Evolutionary conservation across 176 grass and related monocot species (phyloP), one percentile per base, ranked within the genome.

Genomic region (Cenchrus purpureus): DNA sequence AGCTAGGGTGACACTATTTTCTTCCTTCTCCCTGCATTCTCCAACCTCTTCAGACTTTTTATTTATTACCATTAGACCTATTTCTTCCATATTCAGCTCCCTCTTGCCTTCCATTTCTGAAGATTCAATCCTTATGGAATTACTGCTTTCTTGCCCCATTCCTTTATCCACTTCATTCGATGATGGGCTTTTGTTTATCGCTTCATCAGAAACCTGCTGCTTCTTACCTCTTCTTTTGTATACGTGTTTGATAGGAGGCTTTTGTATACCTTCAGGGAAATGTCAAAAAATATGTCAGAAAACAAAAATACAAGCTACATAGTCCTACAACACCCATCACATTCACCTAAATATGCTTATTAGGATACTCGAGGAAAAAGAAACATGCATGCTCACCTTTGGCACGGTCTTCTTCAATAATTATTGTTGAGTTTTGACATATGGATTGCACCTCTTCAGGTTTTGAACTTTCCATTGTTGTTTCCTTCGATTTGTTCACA

Each of bases 221-320:
- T 69, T 76, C 32, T 85, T 79, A 75, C 11, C 10, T 58, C 42
- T 77, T 77, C 88, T 76, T 68, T 11, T 68, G 19, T 28, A 86
- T 31, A 81, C 77, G 69, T 53, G 40, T 61, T 51, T 89, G 12
- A 89, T 31, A 76, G 77, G 53, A 63, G 71, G 77, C 32, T 81
- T 85, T 61, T 14, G 9, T 65, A 71, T 77, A 77, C 46, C 72
- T 89, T 71, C 71, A 77, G 25, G 56, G 17, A 25, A 70, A 12
- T 63, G 22, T 70, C 8, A 81, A 66, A 58, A 44, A 67, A 60
- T 14, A 44, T 68, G 7, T 89, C 8, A 75, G 70, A 51, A 13
- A 77, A 34, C 12, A 88, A 50, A 74, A 83, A 68, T 48, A 48
- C 40, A 10, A 49, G 52, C 15, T 16, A 34, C 81, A 46, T 62